Conservation (phyloP, 2,329 filamentous ascomycete genomes). For the Beauveria asiatica region DNA sequence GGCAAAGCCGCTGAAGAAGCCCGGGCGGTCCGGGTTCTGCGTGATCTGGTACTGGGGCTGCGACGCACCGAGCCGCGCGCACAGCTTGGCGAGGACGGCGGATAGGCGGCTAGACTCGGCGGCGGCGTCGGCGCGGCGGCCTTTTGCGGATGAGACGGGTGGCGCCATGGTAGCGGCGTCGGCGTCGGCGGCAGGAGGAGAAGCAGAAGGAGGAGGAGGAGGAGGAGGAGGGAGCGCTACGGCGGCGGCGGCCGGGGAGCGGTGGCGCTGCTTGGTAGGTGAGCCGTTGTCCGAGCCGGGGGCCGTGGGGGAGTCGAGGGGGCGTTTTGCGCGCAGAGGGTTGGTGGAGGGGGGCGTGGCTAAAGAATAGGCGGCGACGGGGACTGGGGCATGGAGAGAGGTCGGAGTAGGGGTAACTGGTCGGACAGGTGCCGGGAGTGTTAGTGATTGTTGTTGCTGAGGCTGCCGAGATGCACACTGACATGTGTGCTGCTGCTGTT, state of each 20-base stretch:
- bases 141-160: background rate
- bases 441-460: background rate
- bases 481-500: too few relatives aligned
- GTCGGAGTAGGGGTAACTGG: background rate
- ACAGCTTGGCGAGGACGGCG: conserved; percentile 25
- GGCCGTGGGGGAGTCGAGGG: background rate
- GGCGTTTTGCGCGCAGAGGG: background rate
- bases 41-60: conserved; percentile 27
- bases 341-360: background rate
- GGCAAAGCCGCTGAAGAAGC: conserved; percentile 29
- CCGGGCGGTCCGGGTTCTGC: conserved; percentile 12
- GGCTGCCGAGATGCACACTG: too few relatives aligned
- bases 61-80: conserved; percentile 23
- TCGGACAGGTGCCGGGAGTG: background rate
- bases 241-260: background rate
- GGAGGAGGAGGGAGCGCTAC: background rate
- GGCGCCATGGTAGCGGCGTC: background rate
- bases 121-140: conserved; percentile 5
- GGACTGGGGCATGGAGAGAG: background rate
- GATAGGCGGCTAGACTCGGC: conserved; percentile 14
- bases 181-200: background rate
- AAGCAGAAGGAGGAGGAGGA: background rate
- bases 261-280: background rate
- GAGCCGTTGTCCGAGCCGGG: background rate
- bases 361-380: background rate